These are phyloP conservation scores for Neurospora pannonica DNA, from an alignment of 495 filamentous ascomycete species.

Conservation along the genomic window DNA sequence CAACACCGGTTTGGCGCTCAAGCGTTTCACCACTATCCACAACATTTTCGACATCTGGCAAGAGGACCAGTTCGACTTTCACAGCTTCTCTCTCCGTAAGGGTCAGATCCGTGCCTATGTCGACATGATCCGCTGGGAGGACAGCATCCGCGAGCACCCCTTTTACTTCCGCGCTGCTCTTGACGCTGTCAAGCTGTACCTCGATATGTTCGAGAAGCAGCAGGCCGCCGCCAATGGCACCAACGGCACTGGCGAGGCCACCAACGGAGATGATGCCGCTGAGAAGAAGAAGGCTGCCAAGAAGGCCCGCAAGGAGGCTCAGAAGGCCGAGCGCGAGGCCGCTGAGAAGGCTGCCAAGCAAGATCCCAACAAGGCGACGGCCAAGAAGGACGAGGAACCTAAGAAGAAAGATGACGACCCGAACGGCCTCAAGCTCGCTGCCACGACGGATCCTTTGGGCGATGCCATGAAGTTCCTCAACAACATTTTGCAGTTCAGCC, in stretches of 20 bases:
- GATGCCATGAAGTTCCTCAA: slow-evolving; percentile 81
- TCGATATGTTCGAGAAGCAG: slow-evolving; percentile 70
- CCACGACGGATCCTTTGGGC: slow-evolving; percentile 71
- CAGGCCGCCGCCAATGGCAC: slow-evolving; percentile 45
- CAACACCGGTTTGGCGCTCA: slow-evolving; percentile 77
- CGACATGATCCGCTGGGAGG: slow-evolving; percentile 95
- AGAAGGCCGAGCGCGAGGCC: slow-evolving; percentile 74
- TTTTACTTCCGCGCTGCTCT: slow-evolving; percentile 86
- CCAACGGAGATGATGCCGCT: slow-evolving; percentile 48
- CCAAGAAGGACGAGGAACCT: slow-evolving; percentile 40
- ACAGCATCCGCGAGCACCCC: slow-evolving; percentile 79
- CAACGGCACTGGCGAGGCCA: slow-evolving; percentile 32
- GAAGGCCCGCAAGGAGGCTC: slow-evolving; percentile 89
- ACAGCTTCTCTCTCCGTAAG: slow-evolving; percentile 90
- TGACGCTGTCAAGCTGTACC: slow-evolving; percentile 69
- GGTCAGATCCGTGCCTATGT: slow-evolving; percentile 92
- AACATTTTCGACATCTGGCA: slow-evolving; percentile 96
- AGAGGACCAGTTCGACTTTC: slow-evolving; percentile 98
- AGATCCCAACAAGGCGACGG: slow-evolving; percentile 52
- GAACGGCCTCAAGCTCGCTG: slow-evolving; percentile 62
- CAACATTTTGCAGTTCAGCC: slow-evolving; percentile 69
- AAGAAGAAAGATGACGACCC: slow-evolving; percentile 88
- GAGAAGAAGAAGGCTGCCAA: slow-evolving; percentile 90
- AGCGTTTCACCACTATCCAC: slow-evolving; percentile 75
- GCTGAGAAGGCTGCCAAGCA: slow-evolving; percentile 64